Percentiles rank a stretch among this genome's conserved stretches.
Evolutionary conservation across 2,329 filamentous ascomycete genomes (phyloP).

Genomic region (Pseudogymnoascus destructans): DNA sequence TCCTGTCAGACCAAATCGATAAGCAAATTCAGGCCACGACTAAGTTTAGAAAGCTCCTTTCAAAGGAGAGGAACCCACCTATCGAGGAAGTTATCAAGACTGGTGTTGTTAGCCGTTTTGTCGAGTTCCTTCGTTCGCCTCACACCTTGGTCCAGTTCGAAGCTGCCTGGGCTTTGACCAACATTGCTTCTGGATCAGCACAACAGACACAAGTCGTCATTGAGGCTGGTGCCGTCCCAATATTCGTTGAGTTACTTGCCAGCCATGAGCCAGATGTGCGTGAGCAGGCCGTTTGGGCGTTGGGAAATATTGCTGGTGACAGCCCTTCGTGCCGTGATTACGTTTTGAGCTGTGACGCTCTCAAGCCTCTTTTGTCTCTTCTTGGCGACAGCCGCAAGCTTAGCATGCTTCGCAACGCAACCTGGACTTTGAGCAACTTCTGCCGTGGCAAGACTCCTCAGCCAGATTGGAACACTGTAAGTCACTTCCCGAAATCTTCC

Average conservation of each 20-base stretch:
- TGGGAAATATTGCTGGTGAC: conserved; percentile 97
- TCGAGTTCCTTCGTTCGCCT: conserved; percentile 94
- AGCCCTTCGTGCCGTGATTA: conserved; percentile 97
- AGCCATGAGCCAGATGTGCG: conserved; percentile 96
- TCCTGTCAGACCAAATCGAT: conserved; percentile 98
- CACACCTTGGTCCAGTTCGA: conserved; percentile 98
- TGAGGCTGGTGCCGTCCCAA: conserved; percentile 92
- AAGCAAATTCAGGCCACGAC: conserved; percentile 94
- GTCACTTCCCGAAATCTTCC: conserved; percentile 28
- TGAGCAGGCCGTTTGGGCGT: conserved; percentile 95
- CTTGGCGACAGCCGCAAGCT: conserved; percentile 96
- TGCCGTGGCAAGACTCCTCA: conserved; percentile 98
- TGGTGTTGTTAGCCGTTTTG: conserved; percentile 91
- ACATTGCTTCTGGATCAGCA: conserved; percentile 95
- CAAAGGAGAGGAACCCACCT: conserved; percentile 96
- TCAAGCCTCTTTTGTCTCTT: conserved; percentile 77
- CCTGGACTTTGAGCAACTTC: conserved; percentile 99
- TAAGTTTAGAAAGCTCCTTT: conserved; percentile 94
- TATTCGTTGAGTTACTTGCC: conserved; percentile 90
- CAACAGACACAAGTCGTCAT: conserved; percentile 98
- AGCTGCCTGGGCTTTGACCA: conserved; percentile 96
- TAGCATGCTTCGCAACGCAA: conserved; percentile 97
- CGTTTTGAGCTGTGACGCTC: conserved; percentile 78
- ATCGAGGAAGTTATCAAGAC: conserved; percentile 99
- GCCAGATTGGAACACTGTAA: conserved; percentile 90